Evolutionary conservation across 1,139 yeast species (phyloP).

Genomic region (Trichomonascaceae sp.): DNA sequence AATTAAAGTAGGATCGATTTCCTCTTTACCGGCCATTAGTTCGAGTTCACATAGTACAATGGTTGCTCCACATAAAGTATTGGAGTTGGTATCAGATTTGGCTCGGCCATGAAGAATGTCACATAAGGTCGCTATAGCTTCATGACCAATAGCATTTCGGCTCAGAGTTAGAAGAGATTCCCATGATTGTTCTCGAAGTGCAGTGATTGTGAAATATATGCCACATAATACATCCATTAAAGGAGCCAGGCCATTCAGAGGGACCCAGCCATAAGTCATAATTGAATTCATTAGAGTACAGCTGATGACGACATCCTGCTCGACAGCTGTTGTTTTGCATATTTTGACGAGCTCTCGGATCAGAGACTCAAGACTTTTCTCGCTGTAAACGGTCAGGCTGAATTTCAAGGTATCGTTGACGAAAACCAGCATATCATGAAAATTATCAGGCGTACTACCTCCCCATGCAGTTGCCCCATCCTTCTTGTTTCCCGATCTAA

Average conservation of each 20-base stretch:
- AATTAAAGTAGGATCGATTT: slow-evolving; percentile 18
- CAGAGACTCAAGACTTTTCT: slow-evolving; percentile 34
- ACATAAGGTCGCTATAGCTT: slow-evolving; percentile 35
- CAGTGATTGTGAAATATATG: slow-evolving; percentile 37
- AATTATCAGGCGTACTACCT: slow-evolving; percentile 27
- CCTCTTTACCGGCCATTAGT: slow-evolving; percentile 12
- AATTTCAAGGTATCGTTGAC: slow-evolving; percentile 44
- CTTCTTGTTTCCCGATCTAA: slow-evolving; percentile 24
- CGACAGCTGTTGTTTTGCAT: slow-evolving; percentile 41
- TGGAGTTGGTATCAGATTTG: slow-evolving; percentile 30
- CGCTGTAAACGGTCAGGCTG: slow-evolving; percentile 44
- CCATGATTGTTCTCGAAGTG: slow-evolving; percentile 39
- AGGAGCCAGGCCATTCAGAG: slow-evolving; percentile 36
- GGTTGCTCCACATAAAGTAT: slow-evolving; percentile 48
- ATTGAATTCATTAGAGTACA: slow-evolving; percentile 44
- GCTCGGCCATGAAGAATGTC: slow-evolving; percentile 34
- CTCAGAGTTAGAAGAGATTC: slow-evolving; percentile 36
- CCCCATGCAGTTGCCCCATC: slow-evolving; percentile 31
- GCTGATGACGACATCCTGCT: slow-evolving; percentile 38
- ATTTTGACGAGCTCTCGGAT: slow-evolving; percentile 37
- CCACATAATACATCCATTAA: slow-evolving; percentile 47
- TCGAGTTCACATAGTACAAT: slow-evolving; percentile 26
- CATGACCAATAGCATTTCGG: slow-evolving; percentile 34
- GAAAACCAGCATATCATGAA: slow-evolving; percentile 36
- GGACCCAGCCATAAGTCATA: slow-evolving; percentile 45